These are phyloP conservation scores for Ceratorhiza oryzae-sativae DNA, from an alignment of 1,284 basidiomycete genomes.

Conservation along the genomic window DNA sequence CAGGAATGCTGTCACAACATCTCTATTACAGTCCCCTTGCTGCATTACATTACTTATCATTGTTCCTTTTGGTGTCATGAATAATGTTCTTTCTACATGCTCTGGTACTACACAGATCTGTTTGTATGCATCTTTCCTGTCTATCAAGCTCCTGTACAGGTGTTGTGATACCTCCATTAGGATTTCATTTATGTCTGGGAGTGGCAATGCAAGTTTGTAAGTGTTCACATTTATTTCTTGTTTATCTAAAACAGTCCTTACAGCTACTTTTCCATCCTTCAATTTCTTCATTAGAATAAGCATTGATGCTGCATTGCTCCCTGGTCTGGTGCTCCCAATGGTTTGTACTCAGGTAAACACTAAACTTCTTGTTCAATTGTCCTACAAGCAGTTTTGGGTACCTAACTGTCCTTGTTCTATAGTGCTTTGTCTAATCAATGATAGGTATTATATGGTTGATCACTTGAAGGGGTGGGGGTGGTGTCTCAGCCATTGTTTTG, in stretches of 20 bases:
- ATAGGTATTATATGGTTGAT: slow-evolving; percentile 55
- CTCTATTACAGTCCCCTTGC: slow-evolving; percentile 50
- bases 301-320: slow-evolving; percentile 49
- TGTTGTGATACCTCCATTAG: slow-evolving; percentile 45
- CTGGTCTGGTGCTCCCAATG: slow-evolving; percentile 48
- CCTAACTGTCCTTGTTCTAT: slow-evolving; percentile 48
- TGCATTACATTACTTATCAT: slow-evolving; percentile 52
- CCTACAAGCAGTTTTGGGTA: slow-evolving; percentile 50
- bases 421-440: slow-evolving; percentile 50
- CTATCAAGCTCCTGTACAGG: slow-evolving; percentile 46
- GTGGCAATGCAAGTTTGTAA: slow-evolving; percentile 44
- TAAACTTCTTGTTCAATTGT: slow-evolving; percentile 48
- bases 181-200: slow-evolving; percentile 49
- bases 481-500: slow-evolving; percentile 46
- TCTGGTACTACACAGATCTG: slow-evolving; percentile 50
- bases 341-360: slow-evolving; percentile 42
- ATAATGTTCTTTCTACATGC: slow-evolving; percentile 44
- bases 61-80: slow-evolving; percentile 42
- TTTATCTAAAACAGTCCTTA: slow-evolving; percentile 43
- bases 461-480: slow-evolving; percentile 50
- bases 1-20: no score
- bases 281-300: slow-evolving; percentile 52
- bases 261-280: slow-evolving; percentile 41
- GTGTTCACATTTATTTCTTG: slow-evolving; percentile 46
- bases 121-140: slow-evolving; percentile 51